These are phyloP conservation scores for Adansonia grandidieri DNA, from an alignment of 441 rosid species.

Conservation along the genomic window DNA sequence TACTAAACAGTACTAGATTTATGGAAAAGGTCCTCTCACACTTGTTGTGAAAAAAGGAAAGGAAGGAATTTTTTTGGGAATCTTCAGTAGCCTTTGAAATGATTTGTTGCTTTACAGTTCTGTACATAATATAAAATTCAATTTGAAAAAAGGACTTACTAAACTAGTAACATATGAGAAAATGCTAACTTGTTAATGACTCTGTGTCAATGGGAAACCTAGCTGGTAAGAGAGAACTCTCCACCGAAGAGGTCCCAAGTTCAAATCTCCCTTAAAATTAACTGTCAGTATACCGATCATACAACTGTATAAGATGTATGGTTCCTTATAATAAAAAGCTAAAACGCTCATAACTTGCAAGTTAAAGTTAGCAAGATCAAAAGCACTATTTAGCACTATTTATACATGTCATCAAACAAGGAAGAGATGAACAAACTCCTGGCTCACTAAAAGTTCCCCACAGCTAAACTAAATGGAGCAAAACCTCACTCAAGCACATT, in stretches of 20 bases:
- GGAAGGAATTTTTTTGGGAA: not conserved
- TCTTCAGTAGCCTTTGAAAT: not conserved
- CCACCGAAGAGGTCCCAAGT: not conserved
- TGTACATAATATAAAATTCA: not conserved
- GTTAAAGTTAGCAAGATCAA: not conserved
- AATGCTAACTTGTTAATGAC: not conserved
- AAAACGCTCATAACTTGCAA: not conserved
- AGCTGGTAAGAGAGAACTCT: not conserved
- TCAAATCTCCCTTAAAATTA: not conserved
- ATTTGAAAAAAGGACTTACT: not conserved
- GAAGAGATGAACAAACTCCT: slow-evolving; percentile 5
- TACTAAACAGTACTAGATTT: not conserved
- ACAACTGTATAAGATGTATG: not conserved
- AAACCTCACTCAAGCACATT: not conserved
- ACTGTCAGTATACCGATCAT: not conserved
- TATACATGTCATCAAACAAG: not conserved
- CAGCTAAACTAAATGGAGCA: not conserved
- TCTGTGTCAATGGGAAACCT: not conserved
- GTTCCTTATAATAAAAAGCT: not conserved
- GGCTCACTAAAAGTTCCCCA: not conserved
- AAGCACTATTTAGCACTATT: not conserved
- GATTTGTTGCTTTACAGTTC: not conserved
- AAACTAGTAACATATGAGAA: not conserved
- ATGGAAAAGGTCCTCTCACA: not conserved
- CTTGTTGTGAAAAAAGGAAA: not conserved